Conservation (phyloP, 140 eudicot species). For the Oenanthe javanica region DNA sequence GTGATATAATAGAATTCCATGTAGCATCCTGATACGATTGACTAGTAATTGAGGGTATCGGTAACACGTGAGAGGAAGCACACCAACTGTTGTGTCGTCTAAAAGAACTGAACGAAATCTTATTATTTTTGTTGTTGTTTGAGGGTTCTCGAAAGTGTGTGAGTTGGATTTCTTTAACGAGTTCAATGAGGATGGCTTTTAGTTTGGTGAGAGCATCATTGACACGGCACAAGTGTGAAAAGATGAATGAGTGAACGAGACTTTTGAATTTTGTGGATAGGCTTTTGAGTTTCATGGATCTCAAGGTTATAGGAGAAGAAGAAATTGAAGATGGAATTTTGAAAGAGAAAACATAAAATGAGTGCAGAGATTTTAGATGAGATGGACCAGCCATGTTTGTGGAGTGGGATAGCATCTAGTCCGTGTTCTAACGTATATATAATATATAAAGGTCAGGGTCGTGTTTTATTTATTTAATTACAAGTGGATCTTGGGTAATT, state of each 20-base stretch:
- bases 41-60: conserved; percentile 29
- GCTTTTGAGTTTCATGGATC: conserved; percentile 50
- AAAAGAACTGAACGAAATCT: conserved; percentile 69
- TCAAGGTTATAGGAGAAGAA: conserved; percentile 21
- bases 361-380: conserved; percentile 26
- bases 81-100: conserved; percentile 92
- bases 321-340: conserved; percentile 31
- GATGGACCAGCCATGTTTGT: conserved; percentile 42
- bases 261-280: conserved; percentile 57
- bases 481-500: no score
- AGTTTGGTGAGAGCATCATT: conserved; percentile 65
- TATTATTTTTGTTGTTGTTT: conserved; percentile 37
- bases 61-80: conserved; percentile 65
- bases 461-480: no score
- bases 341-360: conserved; percentile 35
- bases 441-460: no score
- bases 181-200: conserved; percentile 46
- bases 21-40: conserved; percentile 54
- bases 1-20: conserved; percentile 40
- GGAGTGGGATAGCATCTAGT: conserved; percentile 15
- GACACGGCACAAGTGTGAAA: conserved; percentile 60
- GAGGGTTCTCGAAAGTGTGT: conserved; percentile 33
- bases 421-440: conserved; percentile 11
- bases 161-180: conserved; percentile 43
- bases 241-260: conserved; percentile 60